phyloP scores from a whole-genome alignment of 2,329 filamentous ascomycete species.

The Hawksworthiomyces lignivorus region DNA sequence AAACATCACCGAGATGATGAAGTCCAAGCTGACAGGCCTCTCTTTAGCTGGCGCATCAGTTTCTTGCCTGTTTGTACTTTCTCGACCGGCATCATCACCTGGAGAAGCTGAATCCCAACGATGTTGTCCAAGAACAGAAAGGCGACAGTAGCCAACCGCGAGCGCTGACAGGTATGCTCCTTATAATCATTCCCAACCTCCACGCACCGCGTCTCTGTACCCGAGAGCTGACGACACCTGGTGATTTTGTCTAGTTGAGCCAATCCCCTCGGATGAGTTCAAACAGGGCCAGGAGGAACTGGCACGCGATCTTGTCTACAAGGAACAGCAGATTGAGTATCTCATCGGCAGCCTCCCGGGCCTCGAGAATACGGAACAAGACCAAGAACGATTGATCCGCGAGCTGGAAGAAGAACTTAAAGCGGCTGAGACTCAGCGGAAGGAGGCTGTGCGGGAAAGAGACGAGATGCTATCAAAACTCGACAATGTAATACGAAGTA shows the following conservation, averaged over 20 bases:
- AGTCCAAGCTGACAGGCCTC: constrained; percentile 1
- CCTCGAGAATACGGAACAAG: constrained; percentile 67
- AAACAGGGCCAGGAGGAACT: constrained; percentile 62
- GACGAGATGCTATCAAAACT: constrained; percentile 53
- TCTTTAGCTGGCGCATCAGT: constrained; percentile 56
- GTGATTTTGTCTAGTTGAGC: constrained; percentile 48
- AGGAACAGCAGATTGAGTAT: constrained; percentile 76
- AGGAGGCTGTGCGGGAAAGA: constrained; percentile 56
- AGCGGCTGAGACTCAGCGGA: constrained; percentile 53
- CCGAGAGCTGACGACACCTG: too few relatives aligned
- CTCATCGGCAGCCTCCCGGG: constrained; percentile 70
- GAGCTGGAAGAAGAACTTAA: constrained; percentile 59
- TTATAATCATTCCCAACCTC: too few relatives aligned
- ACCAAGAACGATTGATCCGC: constrained; percentile 62
- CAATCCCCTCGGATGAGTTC: constrained; percentile 57
- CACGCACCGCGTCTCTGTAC: too few relatives aligned
- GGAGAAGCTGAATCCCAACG: constrained; percentile 47
- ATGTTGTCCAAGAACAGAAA: constrained; percentile 53
- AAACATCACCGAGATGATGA: not conserved
- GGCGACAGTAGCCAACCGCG: constrained; percentile 13
- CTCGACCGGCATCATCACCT: constrained; percentile 62
- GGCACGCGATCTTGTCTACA: constrained; percentile 66
- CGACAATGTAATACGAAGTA: constrained; percentile 52
- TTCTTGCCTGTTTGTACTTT: constrained; percentile 59
- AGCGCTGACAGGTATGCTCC: constrained; percentile 10